Percentiles rank a stretch among this genome's conserved stretches.
These are phyloP conservation scores for Marasmius oreades DNA, from an alignment of 1,284 basidiomycete species.

Conservation along the genomic window DNA sequence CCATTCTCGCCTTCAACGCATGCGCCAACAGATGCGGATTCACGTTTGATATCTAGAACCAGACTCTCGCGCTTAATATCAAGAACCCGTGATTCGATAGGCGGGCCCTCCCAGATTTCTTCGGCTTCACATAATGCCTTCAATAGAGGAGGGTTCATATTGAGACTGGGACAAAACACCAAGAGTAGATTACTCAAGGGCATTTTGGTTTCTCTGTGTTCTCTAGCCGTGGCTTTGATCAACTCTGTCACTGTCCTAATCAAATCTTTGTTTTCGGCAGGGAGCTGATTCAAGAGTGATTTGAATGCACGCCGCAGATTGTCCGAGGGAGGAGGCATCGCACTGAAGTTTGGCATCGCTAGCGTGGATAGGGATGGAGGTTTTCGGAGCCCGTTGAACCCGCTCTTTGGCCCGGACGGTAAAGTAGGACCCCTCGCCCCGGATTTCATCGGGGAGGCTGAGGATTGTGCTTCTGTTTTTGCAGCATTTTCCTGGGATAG, in stretches of 20 bases:
- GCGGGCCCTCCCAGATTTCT: conserved; percentile 52
- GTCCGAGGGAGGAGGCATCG: conserved; percentile 55
- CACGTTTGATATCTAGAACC: conserved; percentile 24
- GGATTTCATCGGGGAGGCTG: conserved; percentile 13
- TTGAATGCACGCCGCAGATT: conserved; percentile 49
- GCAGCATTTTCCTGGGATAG: conserved; percentile 52
- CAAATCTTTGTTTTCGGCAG: conserved; percentile 69
- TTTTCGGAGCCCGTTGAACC: conserved; percentile 52
- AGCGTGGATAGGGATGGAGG: conserved; percentile 75
- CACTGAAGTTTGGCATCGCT: conserved; percentile 61
- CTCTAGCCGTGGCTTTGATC: conserved; percentile 62
- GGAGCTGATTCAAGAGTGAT: conserved; percentile 60
- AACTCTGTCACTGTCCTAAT: conserved; percentile 70
- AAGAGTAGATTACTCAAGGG: conserved; percentile 76
- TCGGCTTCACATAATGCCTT: conserved; percentile 70
- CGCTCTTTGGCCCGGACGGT: conserved; percentile 40
- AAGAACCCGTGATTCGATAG: conserved; percentile 30
- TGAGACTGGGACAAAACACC: conserved; percentile 78
- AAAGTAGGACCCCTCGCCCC: conserved; percentile 31
- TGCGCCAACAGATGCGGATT: background rate
- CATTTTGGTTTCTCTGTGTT: conserved; percentile 75
- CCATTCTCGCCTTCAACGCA: background rate
- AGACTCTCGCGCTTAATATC: conserved; percentile 40
- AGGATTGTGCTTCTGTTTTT: conserved; percentile 28
- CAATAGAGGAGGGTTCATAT: conserved; percentile 73